phyloP scores from a whole-genome alignment of 2,329 filamentous ascomycete genomes.

The Parascedosporium putredinis region DNA sequence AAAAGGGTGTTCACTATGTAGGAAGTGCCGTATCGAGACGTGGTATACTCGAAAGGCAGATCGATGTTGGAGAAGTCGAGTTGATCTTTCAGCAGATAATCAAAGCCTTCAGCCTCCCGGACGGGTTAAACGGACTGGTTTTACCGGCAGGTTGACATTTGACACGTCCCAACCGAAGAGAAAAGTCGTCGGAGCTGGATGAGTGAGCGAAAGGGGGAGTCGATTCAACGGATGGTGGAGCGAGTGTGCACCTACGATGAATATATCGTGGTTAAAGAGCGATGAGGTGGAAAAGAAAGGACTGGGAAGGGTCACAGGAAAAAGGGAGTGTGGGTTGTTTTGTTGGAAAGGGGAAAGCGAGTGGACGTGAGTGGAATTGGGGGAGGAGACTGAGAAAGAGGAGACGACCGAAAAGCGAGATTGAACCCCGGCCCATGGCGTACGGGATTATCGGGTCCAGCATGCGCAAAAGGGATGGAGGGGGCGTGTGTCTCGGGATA shows the following conservation, averaged over 20 bases:
- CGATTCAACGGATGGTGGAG: neutral
- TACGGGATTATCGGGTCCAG: neutral
- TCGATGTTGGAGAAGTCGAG: neutral
- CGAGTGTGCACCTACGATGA: neutral
- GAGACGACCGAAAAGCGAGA: conserved; percentile 11
- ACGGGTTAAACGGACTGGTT: neutral
- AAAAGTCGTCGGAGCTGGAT: neutral
- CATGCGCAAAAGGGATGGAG: neutral
- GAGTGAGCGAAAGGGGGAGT: neutral
- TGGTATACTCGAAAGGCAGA: neutral
- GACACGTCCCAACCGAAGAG: neutral
- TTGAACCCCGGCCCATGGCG: conserved; percentile 7
- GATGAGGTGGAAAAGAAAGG: neutral
- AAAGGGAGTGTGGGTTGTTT: conserved; percentile 8
- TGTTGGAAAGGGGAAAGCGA: conserved; percentile 6
- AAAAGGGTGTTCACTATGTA: neutral
- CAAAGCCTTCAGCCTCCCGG: neutral
- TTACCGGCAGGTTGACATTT: conserved; percentile 6
- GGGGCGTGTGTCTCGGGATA: conserved; percentile 2
- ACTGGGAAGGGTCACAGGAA: neutral
- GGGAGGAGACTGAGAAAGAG: too few species aligned
- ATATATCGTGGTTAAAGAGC: neutral
- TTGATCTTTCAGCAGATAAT: neutral
- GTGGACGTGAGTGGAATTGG: conserved; percentile 3
- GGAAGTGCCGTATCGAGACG: conserved; percentile 9